These are phyloP conservation scores for Boletellus sp. DNA, from an alignment of 768 basidiomycete genomes.

Conservation along the genomic window DNA sequence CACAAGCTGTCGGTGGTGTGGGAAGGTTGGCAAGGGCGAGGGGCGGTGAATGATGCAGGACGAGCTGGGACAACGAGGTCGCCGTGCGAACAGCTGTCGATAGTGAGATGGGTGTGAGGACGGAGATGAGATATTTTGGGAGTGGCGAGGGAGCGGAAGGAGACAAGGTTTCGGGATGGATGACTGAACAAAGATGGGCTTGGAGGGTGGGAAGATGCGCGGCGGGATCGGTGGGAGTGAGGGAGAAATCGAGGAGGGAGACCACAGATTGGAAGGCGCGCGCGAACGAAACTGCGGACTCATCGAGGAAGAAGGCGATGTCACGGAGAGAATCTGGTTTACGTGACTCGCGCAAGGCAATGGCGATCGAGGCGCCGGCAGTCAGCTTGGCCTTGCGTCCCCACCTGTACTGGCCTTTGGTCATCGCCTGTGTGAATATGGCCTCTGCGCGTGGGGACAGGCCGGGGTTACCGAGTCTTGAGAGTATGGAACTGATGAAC, in stretches of 20 bases:
- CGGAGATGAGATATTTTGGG: constrained; percentile 32
- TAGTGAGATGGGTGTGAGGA: constrained; percentile 39
- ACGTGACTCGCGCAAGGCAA: constrained; percentile 68
- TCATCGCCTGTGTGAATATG: constrained; percentile 68
- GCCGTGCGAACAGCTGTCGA: constrained; percentile 39
- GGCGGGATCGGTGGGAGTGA: constrained; percentile 54
- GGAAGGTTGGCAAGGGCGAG: constrained; percentile 40
- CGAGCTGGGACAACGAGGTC: constrained; percentile 45
- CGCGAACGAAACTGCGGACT: constrained; percentile 47
- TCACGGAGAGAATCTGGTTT: constrained; percentile 65
- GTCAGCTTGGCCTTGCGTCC: constrained; percentile 67
- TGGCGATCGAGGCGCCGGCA: constrained; percentile 64
- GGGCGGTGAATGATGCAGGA: constrained; percentile 36
- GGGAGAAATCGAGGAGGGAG: constrained; percentile 49
- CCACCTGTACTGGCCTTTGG: constrained; percentile 60
- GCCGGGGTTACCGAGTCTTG: constrained; percentile 56
- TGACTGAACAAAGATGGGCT: constrained; percentile 43
- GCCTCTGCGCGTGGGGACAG: constrained; percentile 61
- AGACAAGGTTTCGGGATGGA: constrained; percentile 30
- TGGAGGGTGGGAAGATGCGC: constrained; percentile 57
- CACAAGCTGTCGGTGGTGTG: constrained; percentile 57
- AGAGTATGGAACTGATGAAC: constrained; percentile 59
- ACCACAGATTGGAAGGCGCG: constrained; percentile 53
- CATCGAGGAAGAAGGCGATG: constrained; percentile 63
- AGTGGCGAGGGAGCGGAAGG: constrained; percentile 27